Base-by-base conservation (phyloP, 2,329 filamentous ascomycete species). In the Plenodomus lindquistii region DNA sequence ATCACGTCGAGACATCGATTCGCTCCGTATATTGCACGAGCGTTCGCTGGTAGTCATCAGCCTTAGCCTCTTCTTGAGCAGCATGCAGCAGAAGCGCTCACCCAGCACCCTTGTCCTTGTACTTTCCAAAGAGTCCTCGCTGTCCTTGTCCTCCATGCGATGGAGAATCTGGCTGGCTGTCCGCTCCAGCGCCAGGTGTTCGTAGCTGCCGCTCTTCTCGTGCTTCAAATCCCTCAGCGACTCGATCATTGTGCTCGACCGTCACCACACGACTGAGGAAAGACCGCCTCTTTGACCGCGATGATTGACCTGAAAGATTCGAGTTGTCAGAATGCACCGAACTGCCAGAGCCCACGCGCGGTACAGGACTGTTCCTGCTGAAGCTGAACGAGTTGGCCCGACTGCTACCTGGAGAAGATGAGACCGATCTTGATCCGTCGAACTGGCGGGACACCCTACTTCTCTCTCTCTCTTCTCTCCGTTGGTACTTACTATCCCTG, bases 1-100 rank as follows among this genome's bases (percentile, higher is more conserved):
- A 72, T 63, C 46, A 70, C 56, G 57, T 72, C 68, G 58, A 72
- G 65, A 55, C 54, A 59, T 31, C 69, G 67, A 51, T 60, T 65
- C 40, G 65, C 50, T 27, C 69, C 68, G 59, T 71, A 72, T 42
- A 72, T 70, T 27, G 66, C 55, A 51, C 59, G 55, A 34, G 69
- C 69, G 54, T 71, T 72, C 52, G 67, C 66, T 67, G 36, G 10
- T 5, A 31, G 7, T 16, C 7, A 20, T 55, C 27, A 55, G 52
- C 36, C 10, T 19, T 8, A 19, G 3, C 7, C 15, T 4, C 10
- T 11, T 18, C 17, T 4, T 5, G 8, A 37, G 4, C 17, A 17
- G 10, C 35, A 6, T 18, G 18, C 10, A 9, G 31, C n/a, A 35
- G 18, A 29, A 9, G 3, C 15, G 52, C 58, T 16, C 36, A 69